Conservation (phyloP, 768 basidiomycete species). For the Brasilioporus rufonigricans region DNA sequence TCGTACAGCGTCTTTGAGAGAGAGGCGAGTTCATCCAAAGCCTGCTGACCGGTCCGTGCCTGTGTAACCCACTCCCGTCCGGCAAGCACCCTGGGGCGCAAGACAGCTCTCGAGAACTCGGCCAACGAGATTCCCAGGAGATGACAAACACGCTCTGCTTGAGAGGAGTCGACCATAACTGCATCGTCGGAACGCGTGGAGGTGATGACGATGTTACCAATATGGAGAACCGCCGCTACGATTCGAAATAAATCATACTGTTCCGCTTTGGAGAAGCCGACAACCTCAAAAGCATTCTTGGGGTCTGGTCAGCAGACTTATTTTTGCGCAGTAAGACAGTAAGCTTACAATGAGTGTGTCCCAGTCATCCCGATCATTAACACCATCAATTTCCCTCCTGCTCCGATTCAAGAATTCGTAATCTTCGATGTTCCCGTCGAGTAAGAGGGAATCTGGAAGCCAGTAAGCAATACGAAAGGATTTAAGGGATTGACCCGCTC, state of each 20-base stretch:
- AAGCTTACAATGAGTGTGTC: constrained; percentile 58
- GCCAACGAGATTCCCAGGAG: constrained; percentile 83
- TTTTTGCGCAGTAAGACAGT: not conserved
- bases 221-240: constrained; percentile 89
- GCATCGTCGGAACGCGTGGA: constrained; percentile 80
- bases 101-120: constrained; percentile 85
- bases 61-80: constrained; percentile 98
- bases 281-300: constrained; percentile 80
- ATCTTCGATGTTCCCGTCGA: constrained; percentile 71
- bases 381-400: constrained; percentile 88
- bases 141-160: constrained; percentile 88
- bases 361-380: constrained; percentile 93
- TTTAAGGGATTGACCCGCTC: constrained; percentile 15
- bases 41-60: constrained; percentile 87
- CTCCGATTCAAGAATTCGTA: constrained; percentile 94
- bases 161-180: constrained; percentile 72
- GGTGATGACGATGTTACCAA: constrained; percentile 87
- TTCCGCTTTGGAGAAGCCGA: constrained; percentile 82
- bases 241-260: constrained; percentile 94
- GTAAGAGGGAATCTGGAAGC: constrained; percentile 61
- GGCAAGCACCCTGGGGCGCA: constrained; percentile 88
- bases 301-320: constrained; percentile 4
- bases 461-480: constrained; percentile 7
- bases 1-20: constrained; percentile 96
- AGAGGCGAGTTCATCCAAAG: constrained; percentile 86